Base-by-base conservation (phyloP, 768 basidiomycete genomes). In the Boletus bicolor region DNA sequence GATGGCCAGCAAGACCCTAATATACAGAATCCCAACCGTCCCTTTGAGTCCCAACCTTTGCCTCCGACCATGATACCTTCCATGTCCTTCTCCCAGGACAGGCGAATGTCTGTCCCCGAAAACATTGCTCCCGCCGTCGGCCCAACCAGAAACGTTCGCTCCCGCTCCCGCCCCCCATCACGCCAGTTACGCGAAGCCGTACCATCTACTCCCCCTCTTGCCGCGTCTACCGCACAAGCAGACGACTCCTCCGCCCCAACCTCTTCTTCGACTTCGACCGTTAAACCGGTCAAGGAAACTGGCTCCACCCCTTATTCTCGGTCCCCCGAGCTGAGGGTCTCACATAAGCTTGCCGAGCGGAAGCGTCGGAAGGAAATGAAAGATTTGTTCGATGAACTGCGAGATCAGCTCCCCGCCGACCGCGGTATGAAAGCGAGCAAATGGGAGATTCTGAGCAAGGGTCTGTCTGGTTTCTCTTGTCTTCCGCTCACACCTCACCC, bases 301-400 rank as follows among this genome's bases (percentile, higher is more conserved):
- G 70, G 82, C 54, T 63, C 79, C 36, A 91, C 92, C 12, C 95
- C 95, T 5, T 99, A 98, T 72, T 94, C 94, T 51, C 88, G 96
- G 55, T 93, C 91, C 0, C 96, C 96, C 8, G 97, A 98, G 71
- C 78, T 99, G 42, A 83, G 95, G 51, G 86, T 98, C 34, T 93
- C 91, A 2, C 97, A 99, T 75, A 99, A 99, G 68, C 82, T 99
- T 32, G 97, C 97, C 3, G 97, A 99, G 75, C 79, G 97, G 57
- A 98, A 98, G 73, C 76, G 97, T 63, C 80, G 97, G 72, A 98
- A 96, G 74, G 97, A 99, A 75, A 99, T 99, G 97, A 97, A 97
- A 70, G 95, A 98, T 56, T 72, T 99, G 43, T 98, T 98, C 68
- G 97, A 99, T 63, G 97, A 99, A 70, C 75, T 99, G 59, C 82